phyloP scores from a whole-genome alignment of 1,284 basidiomycete species.

The Tilletia setariae region DNA sequence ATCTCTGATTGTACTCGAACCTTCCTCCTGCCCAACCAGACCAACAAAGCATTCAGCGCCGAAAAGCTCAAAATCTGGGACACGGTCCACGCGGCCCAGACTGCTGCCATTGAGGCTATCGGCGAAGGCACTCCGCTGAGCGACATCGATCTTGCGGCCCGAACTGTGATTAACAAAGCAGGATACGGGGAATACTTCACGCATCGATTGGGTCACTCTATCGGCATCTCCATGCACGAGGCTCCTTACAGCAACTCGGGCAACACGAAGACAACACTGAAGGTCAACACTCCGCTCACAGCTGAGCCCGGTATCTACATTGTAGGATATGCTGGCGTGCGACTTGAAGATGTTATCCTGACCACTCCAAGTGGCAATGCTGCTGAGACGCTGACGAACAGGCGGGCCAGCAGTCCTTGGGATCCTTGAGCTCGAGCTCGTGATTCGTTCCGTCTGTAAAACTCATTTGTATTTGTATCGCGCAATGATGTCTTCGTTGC shows the following conservation, averaged over 20 bases:
- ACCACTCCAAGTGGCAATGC: constrained; percentile 62
- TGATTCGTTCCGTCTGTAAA: not conserved
- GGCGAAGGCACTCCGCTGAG: constrained; percentile 60
- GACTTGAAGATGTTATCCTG: constrained; percentile 78
- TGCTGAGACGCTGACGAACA: constrained; percentile 22
- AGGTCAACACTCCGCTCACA: constrained; percentile 70
- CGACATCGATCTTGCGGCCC: constrained; percentile 68
- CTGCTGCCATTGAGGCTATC: constrained; percentile 61
- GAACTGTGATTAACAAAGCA: constrained; percentile 58
- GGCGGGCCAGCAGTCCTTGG: not conserved
- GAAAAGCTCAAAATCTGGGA: constrained; percentile 62
- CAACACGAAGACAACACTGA: constrained; percentile 61
- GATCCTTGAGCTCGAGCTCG: not conserved
- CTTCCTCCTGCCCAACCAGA: constrained; percentile 54
- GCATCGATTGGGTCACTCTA: constrained; percentile 76
- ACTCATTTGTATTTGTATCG: not conserved
- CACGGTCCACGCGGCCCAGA: constrained; percentile 67
- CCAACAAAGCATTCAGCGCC: constrained; percentile 61
- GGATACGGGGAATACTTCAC: constrained; percentile 69
- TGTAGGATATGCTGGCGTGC: constrained; percentile 70
- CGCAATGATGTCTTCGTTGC: not conserved
- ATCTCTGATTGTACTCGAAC: constrained; percentile 28
- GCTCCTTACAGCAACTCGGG: constrained; percentile 73
- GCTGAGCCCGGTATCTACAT: constrained; percentile 82
- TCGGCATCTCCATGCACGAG: constrained; percentile 78